Percentiles rank a stretch among this genome's conserved stretches.
Conservation (phyloP, 148 eudicot genomes). For the Cornus kousa region DNA sequence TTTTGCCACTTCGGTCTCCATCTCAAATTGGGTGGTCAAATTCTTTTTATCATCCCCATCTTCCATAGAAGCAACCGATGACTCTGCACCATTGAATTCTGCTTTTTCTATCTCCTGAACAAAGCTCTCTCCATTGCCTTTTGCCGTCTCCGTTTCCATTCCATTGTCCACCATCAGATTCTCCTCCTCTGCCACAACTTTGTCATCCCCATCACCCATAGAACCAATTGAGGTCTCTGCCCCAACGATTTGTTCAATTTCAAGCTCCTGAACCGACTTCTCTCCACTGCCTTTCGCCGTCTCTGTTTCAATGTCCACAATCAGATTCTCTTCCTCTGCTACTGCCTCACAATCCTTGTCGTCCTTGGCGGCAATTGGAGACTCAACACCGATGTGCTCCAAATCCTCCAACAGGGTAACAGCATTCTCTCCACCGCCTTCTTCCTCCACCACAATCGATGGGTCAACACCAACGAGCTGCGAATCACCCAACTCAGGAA, state of each 20-base stretch:
- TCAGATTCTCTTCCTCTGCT: background rate
- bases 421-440: no score
- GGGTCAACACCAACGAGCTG: background rate
- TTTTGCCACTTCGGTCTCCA: background rate
- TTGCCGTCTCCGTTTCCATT: background rate
- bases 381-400: no score
- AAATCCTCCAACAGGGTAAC: no score
- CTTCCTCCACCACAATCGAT: background rate
- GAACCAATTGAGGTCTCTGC: background rate
- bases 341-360: background rate
- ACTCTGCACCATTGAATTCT: background rate
- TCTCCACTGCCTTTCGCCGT: background rate
- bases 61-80: background rate
- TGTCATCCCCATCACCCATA: background rate
- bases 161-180: background rate
- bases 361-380: background rate
- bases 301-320: background rate
- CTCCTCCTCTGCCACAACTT: background rate
- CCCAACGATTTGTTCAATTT: background rate
- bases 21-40: background rate
- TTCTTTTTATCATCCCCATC: background rate
- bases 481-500: background rate
- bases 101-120: background rate
- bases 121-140: background rate
- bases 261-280: background rate